Conservation (phyloP, 1,139 yeast genomes). For the Debaryomyces subglobosus region DNA sequence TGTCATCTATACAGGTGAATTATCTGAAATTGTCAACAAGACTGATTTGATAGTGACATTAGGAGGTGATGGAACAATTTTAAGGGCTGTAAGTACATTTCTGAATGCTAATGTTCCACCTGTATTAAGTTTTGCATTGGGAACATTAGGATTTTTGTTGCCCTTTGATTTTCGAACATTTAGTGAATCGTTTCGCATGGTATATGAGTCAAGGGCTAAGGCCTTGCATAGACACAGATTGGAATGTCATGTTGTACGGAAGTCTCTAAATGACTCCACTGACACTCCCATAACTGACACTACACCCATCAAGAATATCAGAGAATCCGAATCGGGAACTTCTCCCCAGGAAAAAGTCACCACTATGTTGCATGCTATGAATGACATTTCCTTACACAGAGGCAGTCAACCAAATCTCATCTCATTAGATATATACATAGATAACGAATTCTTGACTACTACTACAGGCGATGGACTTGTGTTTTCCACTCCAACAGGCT, state of each 20-base stretch:
- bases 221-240: constrained; percentile 78
- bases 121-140: constrained; percentile 83
- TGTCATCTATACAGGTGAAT: constrained; percentile 56
- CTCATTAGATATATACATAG: constrained; percentile 77
- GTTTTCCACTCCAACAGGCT: constrained; percentile 89
- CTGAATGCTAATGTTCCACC: constrained; percentile 81
- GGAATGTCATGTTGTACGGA: constrained; percentile 69
- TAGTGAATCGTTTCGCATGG: constrained; percentile 61
- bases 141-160: constrained; percentile 85
- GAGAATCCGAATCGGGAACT: constrained; percentile 19
- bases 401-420: constrained; percentile 89
- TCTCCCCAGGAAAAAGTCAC: constrained; percentile 18
- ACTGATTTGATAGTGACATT: constrained; percentile 79
- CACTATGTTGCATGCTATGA: constrained; percentile 71
- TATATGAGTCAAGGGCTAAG: constrained; percentile 66
- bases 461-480: constrained; percentile 92
- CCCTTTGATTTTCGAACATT: constrained; percentile 79
- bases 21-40: constrained; percentile 54
- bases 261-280: constrained; percentile 11
- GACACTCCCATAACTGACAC: background rate
- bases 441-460: constrained; percentile 80
- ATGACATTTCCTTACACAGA: constrained; percentile 84
- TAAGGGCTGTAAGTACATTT: constrained; percentile 70
- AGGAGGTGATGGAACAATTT: constrained; percentile 96
- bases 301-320: constrained; percentile 9